Evolutionary conservation across 495 filamentous ascomycete species (phyloP), one percentile per base, ranked within the genome.

Genomic region (Extremus antarcticus): DNA sequence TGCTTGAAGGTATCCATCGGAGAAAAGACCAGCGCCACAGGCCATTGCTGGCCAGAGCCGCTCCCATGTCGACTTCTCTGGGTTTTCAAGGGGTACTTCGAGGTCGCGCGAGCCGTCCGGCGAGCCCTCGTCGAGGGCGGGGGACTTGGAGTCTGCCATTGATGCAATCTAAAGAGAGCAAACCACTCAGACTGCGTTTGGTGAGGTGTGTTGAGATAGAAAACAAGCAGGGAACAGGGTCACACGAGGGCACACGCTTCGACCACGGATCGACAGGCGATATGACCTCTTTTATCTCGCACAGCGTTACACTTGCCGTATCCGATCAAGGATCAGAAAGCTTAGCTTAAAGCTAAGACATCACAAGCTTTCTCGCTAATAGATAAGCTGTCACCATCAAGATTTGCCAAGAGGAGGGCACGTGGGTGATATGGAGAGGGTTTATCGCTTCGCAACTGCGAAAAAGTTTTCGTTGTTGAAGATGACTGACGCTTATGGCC

Each of bases 1-100:
- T 53, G 83, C 85, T 72, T 94, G 91, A 65, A 94, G 77, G 66
- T 94, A 95, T 13, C 90, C 90, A 67, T 95, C 90, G 17, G 86
- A 88, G 68, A 94, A 94, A 2, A 95, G 74, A 58, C 90, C 90
- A 41, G 90, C 86, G 55, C 90, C 90, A 61, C 89, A 95, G 47
- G 89, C 88, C 49, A 92, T 80, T 0, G 77, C 78, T 15, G 80
- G 81, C 78, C 79, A 82, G 47, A 76, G 73, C 50, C 79, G 74
- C 56, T 84, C 76, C 80, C 80, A 83, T 49, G 72, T 71, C 39
- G 68, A 61, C 57, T 81, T 81, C 51, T 9, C 58, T 53, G 53
- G 71, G 51, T 61, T 43, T 11, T 43, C 53, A 25, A 63, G 7
- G n/a, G 51, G 58, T 43, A 70, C 41, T n/a, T 45, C 16, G 29